These are phyloP conservation scores for Pyrenochaeta sp. DNA, from an alignment of 2,329 filamentous ascomycete genomes.

Conservation along the genomic window DNA sequence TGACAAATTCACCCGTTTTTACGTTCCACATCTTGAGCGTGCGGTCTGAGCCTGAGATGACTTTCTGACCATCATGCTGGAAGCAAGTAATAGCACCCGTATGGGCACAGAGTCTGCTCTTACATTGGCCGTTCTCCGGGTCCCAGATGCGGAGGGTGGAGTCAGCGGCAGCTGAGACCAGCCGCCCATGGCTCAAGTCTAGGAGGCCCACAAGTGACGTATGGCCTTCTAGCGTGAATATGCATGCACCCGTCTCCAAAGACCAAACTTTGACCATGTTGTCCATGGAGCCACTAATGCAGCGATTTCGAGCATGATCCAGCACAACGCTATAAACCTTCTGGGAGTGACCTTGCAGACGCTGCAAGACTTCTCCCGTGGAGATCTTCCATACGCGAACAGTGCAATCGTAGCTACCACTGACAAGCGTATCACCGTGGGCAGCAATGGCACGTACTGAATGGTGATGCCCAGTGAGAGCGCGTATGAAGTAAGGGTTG, in stretches of 20 bases:
- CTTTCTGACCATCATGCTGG: conserved; percentile 95
- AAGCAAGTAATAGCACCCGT: conserved; percentile 99
- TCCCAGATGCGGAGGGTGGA: conserved; percentile 97
- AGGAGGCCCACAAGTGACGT: conserved; percentile 89
- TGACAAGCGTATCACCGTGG: conserved; percentile 93
- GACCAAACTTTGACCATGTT: conserved; percentile 98
- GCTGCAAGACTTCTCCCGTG: conserved; percentile 86
- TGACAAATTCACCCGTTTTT: conserved; percentile 87
- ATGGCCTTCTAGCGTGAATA: conserved; percentile 93
- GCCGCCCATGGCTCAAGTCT: conserved; percentile 85
- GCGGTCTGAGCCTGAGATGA: conserved; percentile 94
- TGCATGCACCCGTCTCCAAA: conserved; percentile 80
- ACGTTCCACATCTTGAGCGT: conserved; percentile 99
- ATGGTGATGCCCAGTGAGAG: conserved; percentile 85
- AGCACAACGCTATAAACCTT: conserved; percentile 98
- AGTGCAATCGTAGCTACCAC: conserved; percentile 94
- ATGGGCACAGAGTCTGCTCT: conserved; percentile 88
- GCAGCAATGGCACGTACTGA: conserved; percentile 96
- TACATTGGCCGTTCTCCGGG: conserved; percentile 89
- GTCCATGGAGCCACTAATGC: conserved; percentile 98
- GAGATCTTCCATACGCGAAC: conserved; percentile 98
- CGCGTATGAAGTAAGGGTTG: conserved; percentile 94
- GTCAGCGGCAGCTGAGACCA: conserved; percentile 95
- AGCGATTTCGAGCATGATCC: conserved; percentile 89
- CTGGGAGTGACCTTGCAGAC: conserved; percentile 83